Conservation (phyloP, 2,329 filamentous ascomycete genomes). For the Alternaria arbusti region DNA sequence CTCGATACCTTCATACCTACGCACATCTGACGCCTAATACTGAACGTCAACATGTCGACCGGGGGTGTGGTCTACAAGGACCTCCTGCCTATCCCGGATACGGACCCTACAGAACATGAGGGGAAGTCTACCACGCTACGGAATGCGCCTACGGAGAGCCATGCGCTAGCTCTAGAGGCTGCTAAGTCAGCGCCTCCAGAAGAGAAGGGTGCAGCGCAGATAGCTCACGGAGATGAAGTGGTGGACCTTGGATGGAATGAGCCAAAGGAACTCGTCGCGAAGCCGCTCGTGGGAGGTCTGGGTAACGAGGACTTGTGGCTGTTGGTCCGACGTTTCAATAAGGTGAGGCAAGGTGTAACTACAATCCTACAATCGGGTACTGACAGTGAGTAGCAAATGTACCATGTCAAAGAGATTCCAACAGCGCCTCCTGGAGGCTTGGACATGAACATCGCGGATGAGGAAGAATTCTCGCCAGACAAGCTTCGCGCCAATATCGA, state of each 20-base stretch:
- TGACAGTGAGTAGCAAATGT: conserved; percentile 61
- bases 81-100: conserved; percentile 44
- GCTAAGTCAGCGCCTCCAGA: conserved; percentile 42
- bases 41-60: conserved; percentile 33
- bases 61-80: conserved; percentile 46
- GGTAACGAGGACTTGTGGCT: conserved; percentile 77
- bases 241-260: conserved; percentile 74
- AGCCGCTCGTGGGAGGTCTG: conserved; percentile 70
- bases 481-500: conserved; percentile 81
- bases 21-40: background rate
- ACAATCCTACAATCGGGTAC: background rate
- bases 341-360: conserved; percentile 52
- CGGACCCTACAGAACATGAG: conserved; percentile 37
- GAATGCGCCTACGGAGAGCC: conserved; percentile 55
- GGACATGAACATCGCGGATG: conserved; percentile 80
- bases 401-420: conserved; percentile 72
- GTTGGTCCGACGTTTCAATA: conserved; percentile 75
- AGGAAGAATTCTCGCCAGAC: conserved; percentile 85
- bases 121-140: conserved; percentile 41
- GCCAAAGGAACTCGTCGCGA: conserved; percentile 60
- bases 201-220: conserved; percentile 55
- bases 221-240: conserved; percentile 59
- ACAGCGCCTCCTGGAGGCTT: conserved; percentile 69
- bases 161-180: conserved; percentile 53
- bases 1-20: background rate